phyloP scores from a whole-genome alignment of 2,329 filamentous ascomycete genomes.

The Cladophialophora bantiana region DNA sequence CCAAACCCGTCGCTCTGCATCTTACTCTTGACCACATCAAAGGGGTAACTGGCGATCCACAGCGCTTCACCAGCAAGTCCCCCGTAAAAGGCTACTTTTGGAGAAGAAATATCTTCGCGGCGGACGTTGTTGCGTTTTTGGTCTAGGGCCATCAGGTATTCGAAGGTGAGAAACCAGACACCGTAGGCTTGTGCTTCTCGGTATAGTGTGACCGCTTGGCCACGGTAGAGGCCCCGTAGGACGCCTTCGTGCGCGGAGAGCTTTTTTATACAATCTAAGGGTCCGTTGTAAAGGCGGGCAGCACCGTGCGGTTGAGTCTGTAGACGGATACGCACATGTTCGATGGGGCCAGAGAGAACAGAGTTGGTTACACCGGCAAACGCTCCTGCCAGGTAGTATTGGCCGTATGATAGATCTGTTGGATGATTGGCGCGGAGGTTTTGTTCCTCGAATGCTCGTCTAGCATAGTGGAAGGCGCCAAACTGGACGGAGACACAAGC shows the following conservation, averaged over 20 bases:
- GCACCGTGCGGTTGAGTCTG: conserved; percentile 92
- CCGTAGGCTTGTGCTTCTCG: conserved; percentile 96
- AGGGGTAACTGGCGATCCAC: conserved; percentile 92
- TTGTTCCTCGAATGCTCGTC: conserved; percentile 79
- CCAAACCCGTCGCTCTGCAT: conserved; percentile 98
- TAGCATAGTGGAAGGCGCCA: conserved; percentile 92
- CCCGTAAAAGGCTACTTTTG: conserved; percentile 90
- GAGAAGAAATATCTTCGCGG: conserved; percentile 77
- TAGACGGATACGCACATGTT: conserved; percentile 93
- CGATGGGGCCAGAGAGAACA: conserved; percentile 86
- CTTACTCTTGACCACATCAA: conserved; percentile 98
- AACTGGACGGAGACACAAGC: conserved; percentile 98
- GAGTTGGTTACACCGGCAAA: conserved; percentile 93
- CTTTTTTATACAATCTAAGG: conserved; percentile 88
- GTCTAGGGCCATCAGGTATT: conserved; percentile 94
- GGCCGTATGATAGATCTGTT: conserved; percentile 71
- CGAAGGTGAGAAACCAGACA: conserved; percentile 92
- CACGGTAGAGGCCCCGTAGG: conserved; percentile 80
- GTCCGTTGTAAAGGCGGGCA: conserved; percentile 78
- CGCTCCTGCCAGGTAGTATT: conserved; percentile 90
- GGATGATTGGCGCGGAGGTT: conserved; percentile 57
- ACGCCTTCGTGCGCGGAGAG: conserved; percentile 74
- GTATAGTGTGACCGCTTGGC: conserved; percentile 81
- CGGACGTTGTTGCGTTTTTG: conserved; percentile 76
- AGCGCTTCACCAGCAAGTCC: conserved; percentile 92